Base-by-base conservation (phyloP, 805 yeast genomes). In the Pichia nanzhaoensis region DNA sequence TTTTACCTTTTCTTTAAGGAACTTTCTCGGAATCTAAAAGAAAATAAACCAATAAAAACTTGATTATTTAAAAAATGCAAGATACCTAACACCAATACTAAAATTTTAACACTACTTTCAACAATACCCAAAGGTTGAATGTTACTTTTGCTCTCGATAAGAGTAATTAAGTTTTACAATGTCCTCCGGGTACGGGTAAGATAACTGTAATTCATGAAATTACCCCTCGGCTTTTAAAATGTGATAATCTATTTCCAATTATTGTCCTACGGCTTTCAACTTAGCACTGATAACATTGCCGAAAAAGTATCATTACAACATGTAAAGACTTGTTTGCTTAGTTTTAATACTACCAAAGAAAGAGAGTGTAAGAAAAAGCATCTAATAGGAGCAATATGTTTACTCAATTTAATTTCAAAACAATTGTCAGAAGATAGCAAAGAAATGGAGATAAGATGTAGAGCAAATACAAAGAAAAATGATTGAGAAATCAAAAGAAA, bases 121-220 rank as follows among this genome's bases (percentile, higher is more conserved):
- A 77, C 0, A 71, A n/a, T n/a, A n/a, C n/a, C n/a, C n/a, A n/a
- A n/a, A n/a, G n/a, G n/a, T n/a, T n/a, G n/a, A n/a, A n/a, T n/a
- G n/a, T n/a, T n/a, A n/a, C n/a, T n/a, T n/a, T n/a, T n/a, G n/a
- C n/a, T n/a, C n/a, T n/a, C n/a, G n/a, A n/a, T n/a, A n/a, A n/a
- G n/a, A n/a, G n/a, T n/a, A n/a, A n/a, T n/a, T n/a, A n/a, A n/a
- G n/a, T 83, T 8, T 70, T 83, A 8, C 88, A 83, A 55, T 90
- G 91, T 1, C 91, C 90, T 0, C 89, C 89, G 1, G 90, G 90
- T 6, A 81, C 89, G 0, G 90, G 90, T 20, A 82, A 82, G 58
- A 90, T 97, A 0, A 83, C 83, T 43, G 89, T 97, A 0, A 60
- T 91, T 22, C 77, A 88, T 20, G 97, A 91, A 59, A 68, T 87